phyloP scores from a whole-genome alignment of 345 rosid species.

The Ricinus communis region DNA sequence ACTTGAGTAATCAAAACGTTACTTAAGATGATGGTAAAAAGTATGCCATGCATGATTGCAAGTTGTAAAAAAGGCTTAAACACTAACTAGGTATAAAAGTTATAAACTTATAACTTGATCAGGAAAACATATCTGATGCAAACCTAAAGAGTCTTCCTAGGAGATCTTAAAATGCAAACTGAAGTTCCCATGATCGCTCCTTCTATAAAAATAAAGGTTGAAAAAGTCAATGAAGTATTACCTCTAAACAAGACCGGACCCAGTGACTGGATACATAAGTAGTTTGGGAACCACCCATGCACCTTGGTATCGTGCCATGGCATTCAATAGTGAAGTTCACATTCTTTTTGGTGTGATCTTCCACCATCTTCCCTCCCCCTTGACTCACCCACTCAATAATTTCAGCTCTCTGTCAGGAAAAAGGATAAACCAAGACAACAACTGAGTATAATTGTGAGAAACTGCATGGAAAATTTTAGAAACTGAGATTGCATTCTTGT shows the following conservation, averaged over 20 bases:
- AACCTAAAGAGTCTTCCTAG: neutral
- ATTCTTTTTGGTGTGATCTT: constrained; percentile 34
- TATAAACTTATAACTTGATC: neutral
- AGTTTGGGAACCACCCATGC: constrained; percentile 31
- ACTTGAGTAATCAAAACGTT: neutral
- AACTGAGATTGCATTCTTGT: constrained; percentile 1
- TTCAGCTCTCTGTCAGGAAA: constrained; percentile 64
- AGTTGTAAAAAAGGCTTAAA: constrained; percentile 2
- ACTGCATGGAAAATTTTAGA: neutral
- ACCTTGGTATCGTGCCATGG: constrained; percentile 55
- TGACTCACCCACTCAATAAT: constrained; percentile 78
- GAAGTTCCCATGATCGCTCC: neutral
- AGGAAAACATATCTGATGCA: neutral
- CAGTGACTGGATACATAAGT: constrained; percentile 86
- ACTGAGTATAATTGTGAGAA: neutral
- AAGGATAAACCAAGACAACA: constrained; percentile 6
- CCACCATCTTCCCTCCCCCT: constrained; percentile 80
- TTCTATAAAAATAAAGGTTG: no score
- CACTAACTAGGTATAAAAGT: neutral
- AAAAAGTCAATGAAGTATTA: constrained; percentile 23
- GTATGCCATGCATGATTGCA: constrained; percentile 14
- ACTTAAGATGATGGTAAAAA: neutral
- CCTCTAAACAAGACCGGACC: constrained; percentile 92
- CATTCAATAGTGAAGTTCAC: constrained; percentile 67
- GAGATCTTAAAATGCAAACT: neutral